Evolutionary conservation across 768 basidiomycete species (phyloP).

Genomic region (Suillus lakei): DNA sequence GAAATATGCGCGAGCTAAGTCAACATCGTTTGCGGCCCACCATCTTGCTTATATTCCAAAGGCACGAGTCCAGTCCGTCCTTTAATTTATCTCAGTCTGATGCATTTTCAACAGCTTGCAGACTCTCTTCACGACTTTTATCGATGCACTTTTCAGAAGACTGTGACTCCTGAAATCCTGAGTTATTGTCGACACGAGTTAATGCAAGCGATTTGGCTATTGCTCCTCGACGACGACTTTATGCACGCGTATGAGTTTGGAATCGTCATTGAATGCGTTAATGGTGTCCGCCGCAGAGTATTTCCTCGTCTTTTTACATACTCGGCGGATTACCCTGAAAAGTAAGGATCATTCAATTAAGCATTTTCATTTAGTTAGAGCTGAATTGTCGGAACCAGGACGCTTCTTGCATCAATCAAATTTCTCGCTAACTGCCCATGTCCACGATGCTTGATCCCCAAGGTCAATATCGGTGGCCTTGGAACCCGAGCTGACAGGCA

Average conservation of each 20-base stretch:
- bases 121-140: constrained; percentile 21
- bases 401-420: constrained; percentile 23
- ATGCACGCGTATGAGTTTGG: constrained; percentile 27
- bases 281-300: constrained; percentile 20
- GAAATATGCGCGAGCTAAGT: constrained; percentile 11
- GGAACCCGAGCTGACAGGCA: constrained; percentile 15
- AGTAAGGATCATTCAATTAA: constrained; percentile 34
- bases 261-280: constrained; percentile 20
- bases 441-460: constrained; percentile 21
- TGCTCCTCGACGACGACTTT: constrained; percentile 30
- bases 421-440: constrained; percentile 26
- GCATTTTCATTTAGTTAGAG: too few relatives aligned
- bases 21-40: constrained; percentile 17
- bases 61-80: not conserved
- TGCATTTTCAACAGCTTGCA: constrained; percentile 13
- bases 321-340: constrained; percentile 35
- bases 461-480: constrained; percentile 12
- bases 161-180: constrained; percentile 1
- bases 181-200: constrained; percentile 25
- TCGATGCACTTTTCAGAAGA: not conserved
- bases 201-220: constrained; percentile 28
- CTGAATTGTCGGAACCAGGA: constrained; percentile 15
- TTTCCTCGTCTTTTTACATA: constrained; percentile 30
- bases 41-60: constrained; percentile 27
- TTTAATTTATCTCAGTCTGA: too few relatives aligned